These are phyloP conservation scores for Elongisporangium undulatum DNA, from an alignment of 352 stramenopile genomes.

Conservation along the genomic window DNA sequence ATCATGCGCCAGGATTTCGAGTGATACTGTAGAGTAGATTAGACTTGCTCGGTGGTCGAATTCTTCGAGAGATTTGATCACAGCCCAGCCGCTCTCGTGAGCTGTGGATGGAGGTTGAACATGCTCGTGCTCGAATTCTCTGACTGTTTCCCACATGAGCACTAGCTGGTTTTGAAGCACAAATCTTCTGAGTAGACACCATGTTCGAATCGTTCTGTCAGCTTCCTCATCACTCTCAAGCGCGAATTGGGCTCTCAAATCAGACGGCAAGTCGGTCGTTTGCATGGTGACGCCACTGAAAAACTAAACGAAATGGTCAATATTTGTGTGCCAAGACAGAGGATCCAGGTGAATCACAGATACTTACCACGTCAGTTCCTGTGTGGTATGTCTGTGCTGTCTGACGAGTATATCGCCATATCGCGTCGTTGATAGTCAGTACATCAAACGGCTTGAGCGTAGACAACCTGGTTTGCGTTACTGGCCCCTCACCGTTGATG, in stretches of 20 bases:
- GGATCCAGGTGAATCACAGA: too few species aligned
- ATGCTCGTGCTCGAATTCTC: not conserved
- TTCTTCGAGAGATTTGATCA: not conserved
- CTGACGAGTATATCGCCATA: not conserved
- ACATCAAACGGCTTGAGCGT: not conserved
- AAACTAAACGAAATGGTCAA: not conserved
- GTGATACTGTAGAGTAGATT: not conserved
- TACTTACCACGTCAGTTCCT: not conserved
- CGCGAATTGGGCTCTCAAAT: not conserved
- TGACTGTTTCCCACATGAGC: not conserved
- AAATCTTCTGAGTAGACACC: not conserved
- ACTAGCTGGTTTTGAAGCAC: not conserved
- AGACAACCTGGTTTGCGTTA: not conserved
- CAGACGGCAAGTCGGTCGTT: not conserved
- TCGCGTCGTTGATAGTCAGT: not conserved
- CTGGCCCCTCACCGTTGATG: not conserved
- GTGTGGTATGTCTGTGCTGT: not conserved
- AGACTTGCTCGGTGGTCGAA: not conserved
- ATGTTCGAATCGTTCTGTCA: not conserved
- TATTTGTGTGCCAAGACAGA: too few species aligned
- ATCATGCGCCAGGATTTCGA: not conserved
- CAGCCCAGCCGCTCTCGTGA: not conserved
- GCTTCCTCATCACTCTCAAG: not conserved
- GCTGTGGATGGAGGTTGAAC: not conserved
- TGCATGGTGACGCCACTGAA: not conserved